phyloP scores from a whole-genome alignment of 2,329 filamentous ascomycete species.

The Colletotrichum magnum region DNA sequence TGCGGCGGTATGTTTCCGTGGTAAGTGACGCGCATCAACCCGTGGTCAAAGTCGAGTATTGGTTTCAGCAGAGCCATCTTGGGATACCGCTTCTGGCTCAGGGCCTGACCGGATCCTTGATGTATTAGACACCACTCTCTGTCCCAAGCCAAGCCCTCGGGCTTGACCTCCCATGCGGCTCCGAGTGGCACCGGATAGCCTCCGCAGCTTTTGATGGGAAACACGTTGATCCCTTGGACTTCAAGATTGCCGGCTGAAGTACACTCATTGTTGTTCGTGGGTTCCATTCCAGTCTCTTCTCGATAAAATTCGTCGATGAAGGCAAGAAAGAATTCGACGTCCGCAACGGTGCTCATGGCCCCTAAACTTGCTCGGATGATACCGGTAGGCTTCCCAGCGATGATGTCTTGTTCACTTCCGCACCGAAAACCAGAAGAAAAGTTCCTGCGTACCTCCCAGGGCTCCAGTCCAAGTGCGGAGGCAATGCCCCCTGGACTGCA shows the following conservation, averaged over 20 bases:
- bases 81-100: constrained; percentile 91
- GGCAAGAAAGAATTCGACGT: constrained; percentile 79
- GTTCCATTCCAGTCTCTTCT: constrained; percentile 40
- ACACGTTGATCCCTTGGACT: constrained; percentile 80
- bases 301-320: constrained; percentile 81
- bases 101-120: constrained; percentile 83
- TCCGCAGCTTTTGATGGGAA: constrained; percentile 95
- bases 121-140: constrained; percentile 97
- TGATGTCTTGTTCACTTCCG: constrained; percentile 84
- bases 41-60: constrained; percentile 76
- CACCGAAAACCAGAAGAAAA: constrained; percentile 90
- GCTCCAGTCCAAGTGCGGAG: constrained; percentile 77
- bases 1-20: constrained; percentile 49
- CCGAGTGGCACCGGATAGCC: constrained; percentile 78
- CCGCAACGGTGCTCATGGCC: constrained; percentile 85
- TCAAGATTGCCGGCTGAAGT: constrained; percentile 14
- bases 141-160: constrained; percentile 93
- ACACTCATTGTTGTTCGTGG: constrained; percentile 12
- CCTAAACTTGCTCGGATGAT: constrained; percentile 89
- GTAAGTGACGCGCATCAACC: constrained; percentile 74
- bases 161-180: constrained; percentile 80
- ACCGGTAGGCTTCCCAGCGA: constrained; percentile 88
- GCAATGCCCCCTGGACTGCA: constrained; percentile 94
- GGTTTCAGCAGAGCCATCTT: constrained; percentile 89
- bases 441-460: constrained; percentile 87